Percentiles rank a stretch among this genome's conserved stretches.
phyloP scores from a whole-genome alignment of 495 filamentous ascomycete species.

The Aspergillus coremiiformis region DNA sequence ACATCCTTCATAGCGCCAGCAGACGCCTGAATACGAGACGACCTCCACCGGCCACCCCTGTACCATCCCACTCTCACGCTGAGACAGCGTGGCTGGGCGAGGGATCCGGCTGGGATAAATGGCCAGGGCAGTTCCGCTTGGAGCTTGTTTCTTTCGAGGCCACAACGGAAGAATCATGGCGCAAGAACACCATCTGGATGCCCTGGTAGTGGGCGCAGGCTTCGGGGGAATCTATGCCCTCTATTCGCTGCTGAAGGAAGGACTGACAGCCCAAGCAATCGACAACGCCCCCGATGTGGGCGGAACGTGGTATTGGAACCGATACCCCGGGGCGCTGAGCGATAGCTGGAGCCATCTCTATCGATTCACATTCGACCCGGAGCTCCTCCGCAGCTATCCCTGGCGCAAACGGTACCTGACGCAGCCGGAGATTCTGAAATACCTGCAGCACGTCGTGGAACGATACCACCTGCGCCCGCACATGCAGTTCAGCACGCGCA shows the following conservation, averaged over 20 bases:
- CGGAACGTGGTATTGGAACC: slow-evolving; percentile 40
- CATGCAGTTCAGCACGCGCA: slow-evolving; percentile 18
- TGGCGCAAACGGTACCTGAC: slow-evolving; percentile 13
- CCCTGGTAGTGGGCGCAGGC: slow-evolving; percentile 47
- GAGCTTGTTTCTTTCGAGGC: too few species aligned
- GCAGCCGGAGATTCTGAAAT: slow-evolving; percentile 19
- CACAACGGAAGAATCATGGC: slow-evolving; percentile 1
- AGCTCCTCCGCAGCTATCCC: slow-evolving; percentile 15
- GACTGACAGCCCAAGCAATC: slow-evolving; percentile 32
- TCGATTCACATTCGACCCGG: slow-evolving; percentile 21
- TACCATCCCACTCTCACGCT: too few species aligned
- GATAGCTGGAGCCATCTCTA: slow-evolving; percentile 15
- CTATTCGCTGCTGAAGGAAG: slow-evolving; percentile 29
- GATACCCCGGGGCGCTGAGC: slow-evolving; percentile 20
- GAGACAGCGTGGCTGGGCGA: too few species aligned
- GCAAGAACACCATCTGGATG: slow-evolving; percentile 31
- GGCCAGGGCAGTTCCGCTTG: too few species aligned
- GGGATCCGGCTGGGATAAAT: too few species aligned
- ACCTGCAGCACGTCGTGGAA: slow-evolving; percentile 15
- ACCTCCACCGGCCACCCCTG: too few species aligned
- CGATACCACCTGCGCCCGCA: slow-evolving; percentile 15
- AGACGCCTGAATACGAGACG: too few species aligned
- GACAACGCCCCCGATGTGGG: slow-evolving; percentile 42
- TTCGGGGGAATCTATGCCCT: slow-evolving; percentile 37
- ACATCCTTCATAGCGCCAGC: too few species aligned